Evolutionary conservation across 257 asterid species (phyloP), one percentile per base, ranked within the genome.

Genomic region (Solanum megistacrolobum): DNA sequence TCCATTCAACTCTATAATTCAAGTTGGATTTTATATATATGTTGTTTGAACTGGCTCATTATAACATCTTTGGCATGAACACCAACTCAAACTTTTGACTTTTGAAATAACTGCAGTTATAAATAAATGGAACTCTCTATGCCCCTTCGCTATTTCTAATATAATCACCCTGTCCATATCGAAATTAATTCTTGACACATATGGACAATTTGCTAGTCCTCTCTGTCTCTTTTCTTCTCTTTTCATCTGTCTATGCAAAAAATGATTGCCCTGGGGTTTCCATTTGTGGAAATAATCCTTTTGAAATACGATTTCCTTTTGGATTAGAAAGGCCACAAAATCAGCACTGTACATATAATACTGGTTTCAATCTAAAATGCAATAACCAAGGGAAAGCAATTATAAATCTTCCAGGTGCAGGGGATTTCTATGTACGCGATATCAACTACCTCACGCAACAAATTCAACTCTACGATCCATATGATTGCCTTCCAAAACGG

Each of bases 391-490:
- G 41, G 5, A 76, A 12, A 76, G 20, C 76, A 39, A 27, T 79
- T 79, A 13, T 89, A 36, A 76, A 36, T 48, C 76, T 89, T 55
- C 88, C 89, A 83, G 71, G 36, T 43, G 58, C 88, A 10, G 88
- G 88, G 27, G 34, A 87, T 9, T 83, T 89, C 23, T 87, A 27
- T 27, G 58, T 89, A 14, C 83, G 85, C 23, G 16, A 60, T 65
- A 89, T 89, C 62, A 20, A 83, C 88, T 89, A 87, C 14, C 32
- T 31, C 4, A 18, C 14, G 4, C 87, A 68, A 62, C 39, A 20
- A 62, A 29, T 91, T 14, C 78, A 66, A 88, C 87, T 91, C 86
- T 89, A 87, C 0, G 92, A 91, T 83, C 91, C 92, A 52, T n/a
- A 12, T 8, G 58, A 88, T 78, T 91, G 92, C 83, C 91, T 91